Base-by-base conservation (phyloP, 1,139 yeast species). In the Scheffersomyces insectosa region DNA sequence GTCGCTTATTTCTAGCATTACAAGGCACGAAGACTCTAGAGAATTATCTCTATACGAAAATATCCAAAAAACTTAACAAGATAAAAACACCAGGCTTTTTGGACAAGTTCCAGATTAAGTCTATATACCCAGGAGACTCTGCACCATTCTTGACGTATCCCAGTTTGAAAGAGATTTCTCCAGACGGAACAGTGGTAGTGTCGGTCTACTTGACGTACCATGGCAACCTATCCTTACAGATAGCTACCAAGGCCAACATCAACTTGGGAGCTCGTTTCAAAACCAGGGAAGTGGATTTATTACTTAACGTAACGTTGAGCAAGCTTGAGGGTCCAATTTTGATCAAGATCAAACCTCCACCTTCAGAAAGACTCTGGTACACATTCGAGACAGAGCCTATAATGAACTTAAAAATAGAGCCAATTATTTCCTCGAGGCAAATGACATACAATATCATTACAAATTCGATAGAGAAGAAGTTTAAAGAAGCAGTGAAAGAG, bases 301-400 rank as follows among this genome's bases (percentile, higher is more conserved):
- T 86, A 13, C 68, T 93, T 42, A 80, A 88, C n/a, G 82, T 90
- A 0, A 82, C 85, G 0, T 65, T 90, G 36, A 79, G 79, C 41
- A 80, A 76, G 52, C 55, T 93, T 4, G 83, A 85, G 43, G 99
- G 99, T 0, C 86, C 88, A 2, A 51, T 91, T 49, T 61, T 86
- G 1, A 59, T 91, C 27, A 72, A 79, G 41, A 63, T 91, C 35
- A 93, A 93, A 58, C 89, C 95, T 0, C 96, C 97, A 1, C 98
- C 99, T 11, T 83, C 96, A 3, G 84, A 83, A 46, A 75, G 98
- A 54, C 57, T 93, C 1, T 93, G 99, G 99, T 93, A 89, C 58
- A 81, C 89, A 2, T 93, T 90, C 62, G 89, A 84, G 51, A 65
- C 75, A 6, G 89, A 85, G 75, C 99, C 99, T 0, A 72, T 75